Conservation (phyloP, 1,284 basidiomycete species). For the Ganoderma boninense region DNA sequence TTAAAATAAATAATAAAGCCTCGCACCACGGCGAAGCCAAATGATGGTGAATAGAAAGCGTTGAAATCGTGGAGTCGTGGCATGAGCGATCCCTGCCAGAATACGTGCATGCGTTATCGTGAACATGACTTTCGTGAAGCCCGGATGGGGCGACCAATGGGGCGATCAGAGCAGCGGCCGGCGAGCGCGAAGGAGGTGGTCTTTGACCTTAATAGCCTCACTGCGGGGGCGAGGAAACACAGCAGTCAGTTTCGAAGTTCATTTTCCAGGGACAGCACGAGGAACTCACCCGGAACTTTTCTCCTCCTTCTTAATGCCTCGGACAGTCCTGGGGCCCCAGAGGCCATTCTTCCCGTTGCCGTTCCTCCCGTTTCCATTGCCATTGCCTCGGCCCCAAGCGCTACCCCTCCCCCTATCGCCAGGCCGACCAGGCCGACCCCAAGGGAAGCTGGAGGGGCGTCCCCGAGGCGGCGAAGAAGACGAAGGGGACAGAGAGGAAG, state of each 20-base stretch:
- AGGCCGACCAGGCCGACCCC: not conserved
- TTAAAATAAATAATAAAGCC: not conserved
- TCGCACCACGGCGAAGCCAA: not conserved
- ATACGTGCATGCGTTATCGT: not conserved
- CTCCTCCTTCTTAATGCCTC: not conserved
- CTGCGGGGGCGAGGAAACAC: not conserved
- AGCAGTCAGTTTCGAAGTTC: not conserved
- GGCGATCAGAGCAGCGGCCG: not conserved
- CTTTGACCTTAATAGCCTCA: not conserved
- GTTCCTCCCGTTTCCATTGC: not conserved
- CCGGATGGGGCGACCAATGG: no score
- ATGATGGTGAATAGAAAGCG: not conserved
- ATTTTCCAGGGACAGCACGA: not conserved
- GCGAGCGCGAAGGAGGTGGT: slow-evolving; percentile 7
- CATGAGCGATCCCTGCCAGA: not conserved
- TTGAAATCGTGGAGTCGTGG: not conserved
- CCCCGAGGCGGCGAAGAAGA: not conserved
- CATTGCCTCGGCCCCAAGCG: not conserved
- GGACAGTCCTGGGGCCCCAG: not conserved
- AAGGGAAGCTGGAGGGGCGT: not conserved
- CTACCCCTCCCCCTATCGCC: not conserved
- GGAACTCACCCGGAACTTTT: not conserved
- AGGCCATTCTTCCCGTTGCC: not conserved
- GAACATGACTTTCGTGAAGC: not conserved
- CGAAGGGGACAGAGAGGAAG: slow-evolving; percentile 5